Evolutionary conservation across 768 basidiomycete genomes (phyloP), one percentile per base, ranked within the genome.

Genomic region (Crepidotus variabilis): DNA sequence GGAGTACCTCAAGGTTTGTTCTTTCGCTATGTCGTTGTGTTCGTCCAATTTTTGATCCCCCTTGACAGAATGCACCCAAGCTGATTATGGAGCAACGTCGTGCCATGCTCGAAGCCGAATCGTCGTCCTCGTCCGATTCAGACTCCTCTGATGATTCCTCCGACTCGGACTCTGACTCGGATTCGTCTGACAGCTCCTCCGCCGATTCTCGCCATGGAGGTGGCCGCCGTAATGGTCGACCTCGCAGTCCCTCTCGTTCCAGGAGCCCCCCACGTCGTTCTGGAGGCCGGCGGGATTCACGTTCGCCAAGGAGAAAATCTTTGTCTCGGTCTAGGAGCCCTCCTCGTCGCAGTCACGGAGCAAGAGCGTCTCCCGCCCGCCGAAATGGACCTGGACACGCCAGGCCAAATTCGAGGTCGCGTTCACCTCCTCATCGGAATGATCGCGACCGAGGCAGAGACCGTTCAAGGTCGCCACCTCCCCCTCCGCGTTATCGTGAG

Each of bases 61-160:
- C 45, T 28, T 28, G 28, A 2, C 63, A 94, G 93, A 95, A 95
- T 63, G 94, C 94, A 1, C 96, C 96, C 1, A 83, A 85, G 47
- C 72, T 97, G 47, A 93, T 98, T 65, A 89, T 97, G 87, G 94
- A 94, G 66, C 94, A 96, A 72, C 87, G 93, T 34, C 88, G 91
- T 33, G 91, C 90, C 2, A 86, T 91, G 80, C 78, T 93, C 22
- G 90, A 89, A 67, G 90, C 85, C 20, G 79, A 83, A 60, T 78
- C 79, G 10, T 77, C 75, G 14, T 77, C 78, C 2, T 70, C 68
- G 51, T 75, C 77, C 0, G 72, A 65, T 9, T 78, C 80, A 3
- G 72, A 67, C 43, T 67, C 65, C 14, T 61, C 63, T 35, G 62
- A 65, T 5, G 57, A 59, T 36, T 59, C 60, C 18, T 64, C 61